These are phyloP conservation scores for Solanum medicagineum DNA, from an alignment of 257 asterid genomes.

Conservation along the genomic window DNA sequence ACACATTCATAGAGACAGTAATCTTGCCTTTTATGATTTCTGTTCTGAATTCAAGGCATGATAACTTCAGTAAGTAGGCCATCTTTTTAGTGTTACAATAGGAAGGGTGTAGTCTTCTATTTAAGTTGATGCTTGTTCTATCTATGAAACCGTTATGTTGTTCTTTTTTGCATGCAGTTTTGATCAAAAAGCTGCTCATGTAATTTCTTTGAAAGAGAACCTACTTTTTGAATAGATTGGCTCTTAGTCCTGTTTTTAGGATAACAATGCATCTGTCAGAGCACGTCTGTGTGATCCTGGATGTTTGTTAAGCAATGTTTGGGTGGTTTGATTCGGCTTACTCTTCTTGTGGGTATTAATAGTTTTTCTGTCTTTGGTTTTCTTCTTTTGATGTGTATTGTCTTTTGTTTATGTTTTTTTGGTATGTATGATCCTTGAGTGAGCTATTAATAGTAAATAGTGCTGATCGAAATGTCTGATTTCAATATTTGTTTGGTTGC, in stretches of 20 bases:
- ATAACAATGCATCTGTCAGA: background rate
- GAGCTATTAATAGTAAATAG: background rate
- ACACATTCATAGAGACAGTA: background rate
- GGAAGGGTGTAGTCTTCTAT: background rate
- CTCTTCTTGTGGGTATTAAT: background rate
- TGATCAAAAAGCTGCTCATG: background rate
- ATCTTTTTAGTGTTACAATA: background rate
- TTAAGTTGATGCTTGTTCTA: background rate
- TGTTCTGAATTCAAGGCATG: background rate
- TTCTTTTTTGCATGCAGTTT: background rate
- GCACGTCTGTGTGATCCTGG: background rate
- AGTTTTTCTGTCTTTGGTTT: background rate
- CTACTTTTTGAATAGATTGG: background rate
- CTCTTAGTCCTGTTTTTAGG: background rate
- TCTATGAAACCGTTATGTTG: background rate
- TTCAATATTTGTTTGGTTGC: constrained; percentile 1
- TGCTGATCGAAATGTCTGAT: background rate
- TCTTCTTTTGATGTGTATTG: background rate
- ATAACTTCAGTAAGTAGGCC: background rate
- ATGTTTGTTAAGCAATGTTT: background rate
- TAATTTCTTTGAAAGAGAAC: background rate
- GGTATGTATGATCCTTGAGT: background rate
- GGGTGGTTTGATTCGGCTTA: background rate
- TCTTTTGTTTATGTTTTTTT: background rate
- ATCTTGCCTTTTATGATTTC: background rate